Evolutionary conservation across 257 asterid genomes (phyloP).

Genomic region (Echium plantagineum): DNA sequence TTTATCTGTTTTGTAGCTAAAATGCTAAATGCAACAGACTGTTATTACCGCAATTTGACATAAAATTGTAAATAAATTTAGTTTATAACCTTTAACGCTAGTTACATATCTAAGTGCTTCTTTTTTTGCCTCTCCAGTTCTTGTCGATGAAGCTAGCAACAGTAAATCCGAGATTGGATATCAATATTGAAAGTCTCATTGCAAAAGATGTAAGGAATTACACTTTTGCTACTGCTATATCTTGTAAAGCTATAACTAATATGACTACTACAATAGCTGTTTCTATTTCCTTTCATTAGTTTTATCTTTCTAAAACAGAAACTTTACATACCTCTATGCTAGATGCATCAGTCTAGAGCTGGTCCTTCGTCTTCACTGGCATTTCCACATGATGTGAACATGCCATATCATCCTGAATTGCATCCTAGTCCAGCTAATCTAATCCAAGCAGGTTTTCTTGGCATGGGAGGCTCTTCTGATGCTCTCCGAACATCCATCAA

Average conservation of each 20-base stretch:
- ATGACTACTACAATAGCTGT: not conserved
- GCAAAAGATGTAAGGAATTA: conserved; percentile 69
- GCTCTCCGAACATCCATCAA: conserved; percentile 39
- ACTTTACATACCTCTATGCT: conserved; percentile 7
- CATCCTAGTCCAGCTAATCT: conserved; percentile 45
- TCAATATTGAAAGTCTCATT: conserved; percentile 56
- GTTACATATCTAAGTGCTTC: conserved; percentile 5
- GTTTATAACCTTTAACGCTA: not conserved
- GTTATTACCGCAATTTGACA: not conserved
- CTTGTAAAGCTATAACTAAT: not conserved
- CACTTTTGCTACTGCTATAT: not conserved
- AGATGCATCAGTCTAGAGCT: conserved; percentile 49
- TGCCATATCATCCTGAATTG: conserved; percentile 34
- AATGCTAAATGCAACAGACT: not conserved
- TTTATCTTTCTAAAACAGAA: conserved; percentile 6
- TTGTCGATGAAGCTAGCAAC: conserved; percentile 98
- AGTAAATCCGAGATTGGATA: conserved; percentile 68
- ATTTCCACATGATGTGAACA: conserved; percentile 43
- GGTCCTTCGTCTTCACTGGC: conserved; percentile 49
- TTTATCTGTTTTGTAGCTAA: not conserved
- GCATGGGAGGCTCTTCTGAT: conserved; percentile 34
- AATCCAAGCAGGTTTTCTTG: conserved; percentile 39
- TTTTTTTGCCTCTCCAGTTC: conserved; percentile 41
- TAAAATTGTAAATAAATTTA: not conserved
- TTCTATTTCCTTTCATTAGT: not conserved